phyloP scores from a whole-genome alignment of 164 flowering plant genomes.

The Berberis vulgaris region DNA sequence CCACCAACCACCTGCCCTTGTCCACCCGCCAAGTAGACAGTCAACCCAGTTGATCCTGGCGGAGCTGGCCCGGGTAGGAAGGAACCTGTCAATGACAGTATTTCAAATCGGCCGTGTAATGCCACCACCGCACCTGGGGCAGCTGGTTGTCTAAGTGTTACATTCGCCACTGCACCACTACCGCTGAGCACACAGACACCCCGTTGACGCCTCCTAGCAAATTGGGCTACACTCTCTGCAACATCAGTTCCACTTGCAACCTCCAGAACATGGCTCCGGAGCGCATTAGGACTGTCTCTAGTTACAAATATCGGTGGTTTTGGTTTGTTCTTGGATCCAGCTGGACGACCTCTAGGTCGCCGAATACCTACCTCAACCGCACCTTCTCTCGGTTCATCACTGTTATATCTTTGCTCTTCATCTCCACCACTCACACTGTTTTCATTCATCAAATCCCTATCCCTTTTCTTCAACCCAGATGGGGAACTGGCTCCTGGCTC shows the following conservation, averaged over 20 bases:
- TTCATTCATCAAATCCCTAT: slow-evolving; percentile 22
- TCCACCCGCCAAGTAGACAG: slow-evolving; percentile 64
- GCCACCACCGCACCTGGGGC: slow-evolving; percentile 59
- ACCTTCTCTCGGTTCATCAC: slow-evolving; percentile 55
- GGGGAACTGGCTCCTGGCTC: slow-evolving; percentile 21
- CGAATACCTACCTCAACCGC: slow-evolving; percentile 52
- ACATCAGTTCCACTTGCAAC: slow-evolving; percentile 55
- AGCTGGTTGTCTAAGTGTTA: slow-evolving; percentile 59
- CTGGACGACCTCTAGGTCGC: slow-evolving; percentile 34
- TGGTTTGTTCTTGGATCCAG: slow-evolving; percentile 32
- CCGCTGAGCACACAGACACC: slow-evolving; percentile 74
- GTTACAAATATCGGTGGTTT: slow-evolving; percentile 75
- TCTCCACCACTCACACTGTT: slow-evolving; percentile 21
- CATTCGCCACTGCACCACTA: slow-evolving; percentile 64
- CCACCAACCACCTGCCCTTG: slow-evolving; percentile 30
- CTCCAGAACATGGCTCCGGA: slow-evolving; percentile 74
- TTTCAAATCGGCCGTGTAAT: slow-evolving; percentile 69
- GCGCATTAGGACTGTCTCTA: slow-evolving; percentile 74
- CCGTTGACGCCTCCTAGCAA: slow-evolving; percentile 56
- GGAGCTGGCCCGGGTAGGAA: slow-evolving; percentile 73
- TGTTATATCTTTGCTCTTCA: slow-evolving; percentile 33
- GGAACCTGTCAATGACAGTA: slow-evolving; percentile 60
- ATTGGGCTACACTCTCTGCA: slow-evolving; percentile 54
- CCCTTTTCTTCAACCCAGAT: slow-evolving; percentile 22
- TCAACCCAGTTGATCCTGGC: slow-evolving; percentile 67